Conservation (phyloP, 192 early-diverging fungal species). For the Chytriomyces hyalinus region DNA sequence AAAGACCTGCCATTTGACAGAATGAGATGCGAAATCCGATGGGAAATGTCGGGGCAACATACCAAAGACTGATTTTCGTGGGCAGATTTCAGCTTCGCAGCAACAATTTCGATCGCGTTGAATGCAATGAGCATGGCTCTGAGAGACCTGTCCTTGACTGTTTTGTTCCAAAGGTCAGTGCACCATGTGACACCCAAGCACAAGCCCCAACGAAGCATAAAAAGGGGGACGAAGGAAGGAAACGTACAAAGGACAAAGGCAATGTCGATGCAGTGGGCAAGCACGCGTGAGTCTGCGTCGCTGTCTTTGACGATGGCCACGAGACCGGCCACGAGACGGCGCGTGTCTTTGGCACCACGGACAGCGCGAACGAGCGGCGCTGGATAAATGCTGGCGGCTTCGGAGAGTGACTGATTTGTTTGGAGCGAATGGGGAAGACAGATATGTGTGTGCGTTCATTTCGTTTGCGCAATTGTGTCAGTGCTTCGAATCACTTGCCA, state of each 20-base stretch:
- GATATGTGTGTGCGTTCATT: background rate
- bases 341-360: background rate
- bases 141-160: conserved; percentile 21
- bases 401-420: background rate
- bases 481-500: background rate
- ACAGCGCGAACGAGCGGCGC: conserved; percentile 12
- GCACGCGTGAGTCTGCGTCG: conserved; percentile 15
- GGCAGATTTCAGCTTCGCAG: background rate
- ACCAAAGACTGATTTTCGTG: conserved; percentile 21
- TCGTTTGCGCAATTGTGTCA: background rate
- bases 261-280: conserved; percentile 12
- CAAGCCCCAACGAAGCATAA: background rate
- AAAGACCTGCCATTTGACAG: background rate
- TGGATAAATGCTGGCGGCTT: background rate
- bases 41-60: background rate
- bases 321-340: conserved; percentile 1
- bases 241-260: conserved; percentile 15
- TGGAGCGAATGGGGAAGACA: background rate
- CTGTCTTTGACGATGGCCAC: conserved; percentile 6
- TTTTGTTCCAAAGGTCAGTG: background rate
- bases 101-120: conserved; percentile 4
- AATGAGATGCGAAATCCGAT: background rate
- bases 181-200: background rate
- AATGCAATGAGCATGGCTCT: background rate
- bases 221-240: background rate